Percentiles rank a stretch among this genome's conserved stretches.
These are phyloP conservation scores for Buddleja alternifolia DNA, from an alignment of 257 asterid genomes.

Conservation along the genomic window DNA sequence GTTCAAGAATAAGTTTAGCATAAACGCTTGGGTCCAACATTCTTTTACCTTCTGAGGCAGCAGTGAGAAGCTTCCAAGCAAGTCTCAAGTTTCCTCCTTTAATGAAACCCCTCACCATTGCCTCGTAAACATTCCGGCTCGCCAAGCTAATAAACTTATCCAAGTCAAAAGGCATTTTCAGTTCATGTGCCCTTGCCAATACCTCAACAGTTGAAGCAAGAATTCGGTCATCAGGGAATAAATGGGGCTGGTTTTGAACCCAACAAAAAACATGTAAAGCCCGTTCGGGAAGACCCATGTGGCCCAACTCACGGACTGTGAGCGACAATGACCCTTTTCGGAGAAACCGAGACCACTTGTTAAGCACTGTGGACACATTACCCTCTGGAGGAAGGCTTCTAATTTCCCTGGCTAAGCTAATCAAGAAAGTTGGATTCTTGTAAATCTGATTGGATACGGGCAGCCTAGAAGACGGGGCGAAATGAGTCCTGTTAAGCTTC, in stretches of 20 bases:
- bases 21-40: constrained; percentile 55
- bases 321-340: constrained; percentile 80
- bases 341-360: constrained; percentile 64
- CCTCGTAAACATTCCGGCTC: constrained; percentile 67
- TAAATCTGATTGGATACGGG: constrained; percentile 60
- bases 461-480: constrained; percentile 41
- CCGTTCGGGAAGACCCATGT: constrained; percentile 68
- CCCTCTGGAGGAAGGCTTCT: constrained; percentile 57
- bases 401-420: constrained; percentile 74
- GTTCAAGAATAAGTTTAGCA: constrained; percentile 66
- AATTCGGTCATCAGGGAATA: constrained; percentile 79
- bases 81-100: constrained; percentile 66
- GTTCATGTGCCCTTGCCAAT: constrained; percentile 64
- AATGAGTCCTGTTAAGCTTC: constrained; percentile 45
- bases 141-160: constrained; percentile 58
- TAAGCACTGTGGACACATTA: constrained; percentile 59
- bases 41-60: constrained; percentile 57
- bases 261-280: constrained; percentile 75
- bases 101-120: constrained; percentile 67
- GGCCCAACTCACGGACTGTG: constrained; percentile 77
- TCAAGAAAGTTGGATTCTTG: constrained; percentile 80
- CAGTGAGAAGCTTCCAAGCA: constrained; percentile 66
- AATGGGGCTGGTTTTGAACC: constrained; percentile 71
- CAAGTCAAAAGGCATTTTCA: constrained; percentile 65
- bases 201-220: constrained; percentile 87